Conservation (phyloP, 2,329 filamentous ascomycete genomes). For the Fusarium oxysporum region DNA sequence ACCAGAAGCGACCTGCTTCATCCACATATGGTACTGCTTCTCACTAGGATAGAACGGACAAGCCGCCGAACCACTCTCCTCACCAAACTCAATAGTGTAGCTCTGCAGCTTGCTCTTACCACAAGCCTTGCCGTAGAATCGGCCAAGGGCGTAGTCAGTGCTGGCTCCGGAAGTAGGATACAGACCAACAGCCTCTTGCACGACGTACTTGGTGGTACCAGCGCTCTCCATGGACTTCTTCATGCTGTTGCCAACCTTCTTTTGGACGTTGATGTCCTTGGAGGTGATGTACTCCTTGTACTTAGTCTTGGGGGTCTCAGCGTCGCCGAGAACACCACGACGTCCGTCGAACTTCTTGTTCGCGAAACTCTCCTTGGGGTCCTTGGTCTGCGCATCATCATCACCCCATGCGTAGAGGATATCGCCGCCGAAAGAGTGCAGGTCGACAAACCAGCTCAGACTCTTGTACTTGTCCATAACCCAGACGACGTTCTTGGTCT, state of each 20-base stretch:
- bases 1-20: conserved; percentile 58
- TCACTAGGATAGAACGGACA: conserved; percentile 61
- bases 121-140: conserved; percentile 54
- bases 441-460: conserved; percentile 68
- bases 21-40: conserved; percentile 56
- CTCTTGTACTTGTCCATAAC: conserved; percentile 61
- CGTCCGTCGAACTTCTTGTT: conserved; percentile 64
- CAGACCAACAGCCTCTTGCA: conserved; percentile 54
- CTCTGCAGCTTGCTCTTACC: conserved; percentile 54
- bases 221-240: conserved; percentile 54
- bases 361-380: conserved; percentile 61
- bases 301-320: conserved; percentile 42
- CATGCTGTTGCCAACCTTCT: conserved; percentile 50
- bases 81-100: conserved; percentile 62
- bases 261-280: conserved; percentile 52
- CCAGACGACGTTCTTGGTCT: conserved; percentile 66
- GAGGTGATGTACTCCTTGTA: conserved; percentile 60
- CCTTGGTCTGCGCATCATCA: conserved; percentile 62
- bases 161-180: conserved; percentile 60
- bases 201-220: conserved; percentile 52
- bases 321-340: conserved; percentile 59
- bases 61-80: conserved; percentile 25
- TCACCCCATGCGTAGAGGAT: conserved; percentile 69
- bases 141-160: conserved; percentile 60
- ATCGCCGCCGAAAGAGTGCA: conserved; percentile 65